Evolutionary conservation across 257 asterid genomes (phyloP).

Genomic region (Fraxinus pennsylvanica): DNA sequence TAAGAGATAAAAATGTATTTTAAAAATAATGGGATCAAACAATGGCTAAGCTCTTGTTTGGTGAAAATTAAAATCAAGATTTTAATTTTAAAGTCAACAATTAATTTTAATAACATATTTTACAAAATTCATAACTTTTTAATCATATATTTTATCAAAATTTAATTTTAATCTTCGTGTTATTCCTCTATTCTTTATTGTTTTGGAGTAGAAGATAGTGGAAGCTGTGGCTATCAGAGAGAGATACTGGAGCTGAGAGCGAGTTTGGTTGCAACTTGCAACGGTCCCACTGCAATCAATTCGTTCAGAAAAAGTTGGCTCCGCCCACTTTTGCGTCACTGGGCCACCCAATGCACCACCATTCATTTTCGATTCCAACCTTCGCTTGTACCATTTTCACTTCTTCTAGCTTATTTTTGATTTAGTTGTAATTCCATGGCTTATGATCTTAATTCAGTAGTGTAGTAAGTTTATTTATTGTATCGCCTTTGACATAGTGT

Average conservation of each 20-base stretch:
- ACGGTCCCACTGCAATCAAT: slow-evolving; percentile 41
- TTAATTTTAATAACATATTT: too few relatives aligned
- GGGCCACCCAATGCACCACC: slow-evolving; percentile 41
- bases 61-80: too few relatives aligned
- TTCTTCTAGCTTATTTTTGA: not conserved
- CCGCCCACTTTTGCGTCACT: slow-evolving; percentile 25
- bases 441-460: not conserved
- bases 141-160: too few relatives aligned
- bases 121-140: too few relatives aligned
- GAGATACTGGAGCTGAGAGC: slow-evolving; percentile 19
- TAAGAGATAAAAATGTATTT: too few relatives aligned
- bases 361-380: slow-evolving; percentile 18
- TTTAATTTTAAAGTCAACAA: too few relatives aligned
- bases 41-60: too few relatives aligned
- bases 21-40: too few relatives aligned
- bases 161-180: not conserved
- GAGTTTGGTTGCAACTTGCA: slow-evolving; percentile 14
- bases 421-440: not conserved
- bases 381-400: not conserved
- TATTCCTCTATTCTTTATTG: not conserved
- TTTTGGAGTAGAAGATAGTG: not conserved
- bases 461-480: too few relatives aligned
- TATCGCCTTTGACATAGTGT: not conserved
- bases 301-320: slow-evolving; percentile 31
- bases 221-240: slow-evolving; percentile 2